A percentile compares a stretch with the other conserved stretches of the same genome.
Evolutionary conservation across 305 asterid genomes (phyloP).

Genomic region (Caryopteris hybrid): DNA sequence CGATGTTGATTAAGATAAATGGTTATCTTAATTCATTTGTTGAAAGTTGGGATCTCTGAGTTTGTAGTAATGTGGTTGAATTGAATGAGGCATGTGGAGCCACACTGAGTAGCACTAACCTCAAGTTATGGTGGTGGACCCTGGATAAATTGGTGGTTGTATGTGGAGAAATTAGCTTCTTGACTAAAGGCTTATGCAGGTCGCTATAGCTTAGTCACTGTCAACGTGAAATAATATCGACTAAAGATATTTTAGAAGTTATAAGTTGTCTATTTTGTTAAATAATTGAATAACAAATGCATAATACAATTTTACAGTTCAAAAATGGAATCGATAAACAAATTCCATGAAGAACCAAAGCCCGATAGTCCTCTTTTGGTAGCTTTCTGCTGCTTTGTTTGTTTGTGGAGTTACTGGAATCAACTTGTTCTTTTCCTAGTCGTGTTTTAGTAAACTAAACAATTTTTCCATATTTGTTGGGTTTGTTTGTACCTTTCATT

Average conservation of each 20-base stretch:
- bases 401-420: constrained; percentile 11
- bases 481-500: background rate
- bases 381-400: constrained; percentile 1
- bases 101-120: constrained; percentile 34
- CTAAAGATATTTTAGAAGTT: constrained; percentile 13
- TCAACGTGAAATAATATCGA: background rate
- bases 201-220: background rate
- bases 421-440: background rate
- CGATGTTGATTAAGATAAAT: constrained; percentile 22
- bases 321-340: background rate
- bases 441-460: background rate
- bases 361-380: background rate
- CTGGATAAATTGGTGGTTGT: constrained; percentile 26
- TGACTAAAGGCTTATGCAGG: background rate
- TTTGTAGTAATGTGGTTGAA: constrained; percentile 35
- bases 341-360: background rate
- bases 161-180: constrained; percentile 18
- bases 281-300: background rate
- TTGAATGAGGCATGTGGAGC: constrained; percentile 40
- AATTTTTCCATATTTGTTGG: background rate
- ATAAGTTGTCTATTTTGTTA: background rate
- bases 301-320: background rate
- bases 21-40: constrained; percentile 15
- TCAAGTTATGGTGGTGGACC: constrained; percentile 47
- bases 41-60: constrained; percentile 18